Base-by-base conservation (phyloP, 805 yeast genomes). In the Saccharomycopsis javanensis region DNA sequence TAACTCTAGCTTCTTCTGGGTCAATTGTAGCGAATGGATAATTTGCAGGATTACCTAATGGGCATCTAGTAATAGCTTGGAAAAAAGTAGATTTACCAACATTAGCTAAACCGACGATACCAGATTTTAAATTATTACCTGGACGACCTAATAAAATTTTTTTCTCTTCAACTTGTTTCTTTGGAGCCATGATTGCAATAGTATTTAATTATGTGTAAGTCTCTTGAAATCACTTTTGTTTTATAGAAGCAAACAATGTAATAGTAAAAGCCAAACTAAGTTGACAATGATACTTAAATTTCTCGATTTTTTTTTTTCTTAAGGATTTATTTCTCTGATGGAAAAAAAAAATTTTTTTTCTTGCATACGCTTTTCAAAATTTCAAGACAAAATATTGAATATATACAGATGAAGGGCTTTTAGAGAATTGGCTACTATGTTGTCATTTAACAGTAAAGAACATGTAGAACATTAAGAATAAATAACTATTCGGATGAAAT, bases 1-100 rank as follows among this genome's bases (percentile, higher is more conserved):
- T 82, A 56, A 92, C 96, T 70, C 96, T 83, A 51, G 98, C 97
- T 76, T 92, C 97, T 75, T 94, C 98, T 56, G 99, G 98, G 65
- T 92, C 97, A 69, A 89, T 89, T 57, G 99, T 92, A 48, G 99
- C 99, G 70, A 89, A 92, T 27, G 99, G 99, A 71, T 91, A 92
- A 72, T 92, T 92, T 59, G 98, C 99, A 57, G 99, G 98, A 75
- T 80, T 90, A 62, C 99, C 98, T 64, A 94, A 76, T 52, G 91
- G 89, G 64, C 91, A 88, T 73, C 85, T 83, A 57, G 98, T 92
- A 68, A 94, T 86, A 57, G 97, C 96, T 74, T 94, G 98, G 82
- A 92, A 92, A 72, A 92, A 90, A 6, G 98, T 92, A 13, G 97
- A 89, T 73, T 94, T 94, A 67, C 99, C 99, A 63, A 92, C 96